Conservation (phyloP, 2,329 filamentous ascomycete genomes). For the Cytospora piceicola region DNA sequence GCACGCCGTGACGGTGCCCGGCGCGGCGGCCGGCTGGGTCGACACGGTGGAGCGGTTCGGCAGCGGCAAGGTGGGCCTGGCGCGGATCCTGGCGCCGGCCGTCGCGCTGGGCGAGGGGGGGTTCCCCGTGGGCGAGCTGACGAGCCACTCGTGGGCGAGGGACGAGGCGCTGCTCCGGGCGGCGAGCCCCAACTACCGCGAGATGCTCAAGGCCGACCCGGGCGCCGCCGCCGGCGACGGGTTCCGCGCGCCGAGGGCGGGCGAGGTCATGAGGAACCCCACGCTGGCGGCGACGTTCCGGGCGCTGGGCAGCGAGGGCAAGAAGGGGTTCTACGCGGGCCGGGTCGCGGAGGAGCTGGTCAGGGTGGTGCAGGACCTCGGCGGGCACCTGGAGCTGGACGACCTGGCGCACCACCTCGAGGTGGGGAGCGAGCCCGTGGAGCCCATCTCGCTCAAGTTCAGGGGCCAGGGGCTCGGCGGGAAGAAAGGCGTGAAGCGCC, state of each 20-base stretch:
- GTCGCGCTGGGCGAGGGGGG: constrained; percentile 86
- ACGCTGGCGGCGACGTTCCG: constrained; percentile 81
- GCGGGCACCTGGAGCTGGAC: constrained; percentile 76
- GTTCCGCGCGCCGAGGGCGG: constrained; percentile 73
- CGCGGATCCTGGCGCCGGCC: constrained; percentile 79
- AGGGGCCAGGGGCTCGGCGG: constrained; percentile 59
- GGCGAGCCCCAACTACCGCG: constrained; percentile 83
- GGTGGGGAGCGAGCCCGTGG: constrained; percentile 73
- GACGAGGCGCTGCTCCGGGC: constrained; percentile 66
- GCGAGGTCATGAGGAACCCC: constrained; percentile 89
- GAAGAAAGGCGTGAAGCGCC: constrained; percentile 33
- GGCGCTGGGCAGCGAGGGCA: constrained; percentile 76
- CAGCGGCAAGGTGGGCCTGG: constrained; percentile 78
- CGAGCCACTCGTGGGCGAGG: constrained; percentile 72
- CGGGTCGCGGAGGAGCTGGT: constrained; percentile 80
- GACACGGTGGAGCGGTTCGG: constrained; percentile 88
- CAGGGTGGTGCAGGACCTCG: constrained; percentile 74
- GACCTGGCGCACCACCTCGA: constrained; percentile 78
- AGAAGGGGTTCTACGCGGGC: constrained; percentile 89
- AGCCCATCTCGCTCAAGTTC: constrained; percentile 83
- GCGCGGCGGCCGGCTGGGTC: constrained; percentile 90
- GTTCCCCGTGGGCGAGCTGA: constrained; percentile 84
- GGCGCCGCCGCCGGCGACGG: constrained; percentile 61
- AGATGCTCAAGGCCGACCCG: constrained; percentile 83
- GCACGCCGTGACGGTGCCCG: constrained; percentile 84